A percentile compares a stretch with the other conserved stretches of the same genome.
Evolutionary conservation across 495 filamentous ascomycete genomes (phyloP).

Genomic region (Delitschia confertaspora): DNA sequence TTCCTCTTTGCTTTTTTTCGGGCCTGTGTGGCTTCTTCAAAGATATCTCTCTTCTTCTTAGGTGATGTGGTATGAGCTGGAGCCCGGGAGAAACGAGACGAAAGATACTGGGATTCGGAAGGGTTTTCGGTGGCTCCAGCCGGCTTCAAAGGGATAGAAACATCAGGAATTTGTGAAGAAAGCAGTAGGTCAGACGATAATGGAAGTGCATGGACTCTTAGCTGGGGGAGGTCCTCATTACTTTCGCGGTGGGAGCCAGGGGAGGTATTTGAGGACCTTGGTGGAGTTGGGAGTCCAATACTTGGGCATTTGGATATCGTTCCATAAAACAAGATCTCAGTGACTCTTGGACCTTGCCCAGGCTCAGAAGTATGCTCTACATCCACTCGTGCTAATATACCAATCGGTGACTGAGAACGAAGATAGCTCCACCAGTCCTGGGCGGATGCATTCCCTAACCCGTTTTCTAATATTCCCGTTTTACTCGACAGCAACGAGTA

Average conservation of each 20-base stretch:
- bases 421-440: conserved; percentile 22
- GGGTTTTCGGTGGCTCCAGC: neutral
- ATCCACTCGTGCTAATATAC: conserved; percentile 20
- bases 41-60: conserved; percentile 50
- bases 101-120: conserved; percentile 24
- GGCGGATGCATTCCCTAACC: neutral
- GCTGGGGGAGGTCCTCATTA: conserved; percentile 1
- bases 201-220: conserved; percentile 34
- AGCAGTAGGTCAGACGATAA: conserved; percentile 35
- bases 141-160: conserved; percentile 7
- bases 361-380: neutral
- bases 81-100: conserved; percentile 1
- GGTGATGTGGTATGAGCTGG: conserved; percentile 26
- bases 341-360: conserved; percentile 34
- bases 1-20: conserved; percentile 45
- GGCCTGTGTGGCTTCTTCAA: conserved; percentile 52
- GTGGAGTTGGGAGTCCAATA: conserved; percentile 37
- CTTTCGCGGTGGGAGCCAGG: conserved; percentile 12
- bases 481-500: conserved; percentile 13
- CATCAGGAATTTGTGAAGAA: conserved; percentile 3
- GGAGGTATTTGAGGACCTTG: conserved; percentile 41
- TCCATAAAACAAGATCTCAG: conserved; percentile 51
- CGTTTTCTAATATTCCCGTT: conserved; percentile 3
- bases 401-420: conserved; percentile 24
- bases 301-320: conserved; percentile 9